Base-by-base conservation (phyloP, 2,329 filamentous ascomycete genomes). In the Apiospora aurea region DNA sequence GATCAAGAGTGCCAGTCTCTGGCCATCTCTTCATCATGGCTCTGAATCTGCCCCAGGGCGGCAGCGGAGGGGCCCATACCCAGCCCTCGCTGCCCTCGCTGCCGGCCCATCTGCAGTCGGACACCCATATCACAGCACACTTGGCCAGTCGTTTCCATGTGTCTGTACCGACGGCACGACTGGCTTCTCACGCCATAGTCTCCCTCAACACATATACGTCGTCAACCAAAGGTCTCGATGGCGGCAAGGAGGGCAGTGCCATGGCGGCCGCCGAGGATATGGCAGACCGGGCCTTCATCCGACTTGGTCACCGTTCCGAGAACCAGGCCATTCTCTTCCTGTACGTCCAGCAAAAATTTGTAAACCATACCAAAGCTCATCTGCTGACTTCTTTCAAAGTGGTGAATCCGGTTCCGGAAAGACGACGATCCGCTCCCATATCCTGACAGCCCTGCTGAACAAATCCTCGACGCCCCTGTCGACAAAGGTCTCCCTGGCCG, bases 361-460 rank as follows among this genome's bases (percentile, higher is more conserved):
- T 10, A n/a, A 70, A 21, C n/a, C 6, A 47, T 69, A 21, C n/a
- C 6, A 47, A 46, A 70, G 47, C 41, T 64, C 11, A 18, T 71
- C 41, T 53, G 72, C 75, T 72, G 76, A 64, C 57, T 41, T 34
- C 18, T n/a, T n/a, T 34, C 67, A 69, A 76, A 98, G 95, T 76
- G 96, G 96, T 82, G 96, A 99, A 88, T 97, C 95, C 72, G 96
- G 96, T 66, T 92, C 96, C 44, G 96, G 96, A 77, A 99, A 99
- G 85, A 98, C 96, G 0, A 99, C 96, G 0, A 87, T 98, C 78
- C 92, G 96, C 74, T 94, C 94, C 61, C 96, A 98, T 81, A 86
- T 98, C 71, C 86, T 99, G 66, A 93, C 95, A 34, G 90, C 95
- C 1, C 88, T 99, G 70, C 89, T 99, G 43, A 92, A 92, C 78